A percentile compares a stretch with the other conserved stretches of the same genome.
Evolutionary conservation across 805 yeast species (phyloP).

Genomic region (Barnettozyma wickerhamii): DNA sequence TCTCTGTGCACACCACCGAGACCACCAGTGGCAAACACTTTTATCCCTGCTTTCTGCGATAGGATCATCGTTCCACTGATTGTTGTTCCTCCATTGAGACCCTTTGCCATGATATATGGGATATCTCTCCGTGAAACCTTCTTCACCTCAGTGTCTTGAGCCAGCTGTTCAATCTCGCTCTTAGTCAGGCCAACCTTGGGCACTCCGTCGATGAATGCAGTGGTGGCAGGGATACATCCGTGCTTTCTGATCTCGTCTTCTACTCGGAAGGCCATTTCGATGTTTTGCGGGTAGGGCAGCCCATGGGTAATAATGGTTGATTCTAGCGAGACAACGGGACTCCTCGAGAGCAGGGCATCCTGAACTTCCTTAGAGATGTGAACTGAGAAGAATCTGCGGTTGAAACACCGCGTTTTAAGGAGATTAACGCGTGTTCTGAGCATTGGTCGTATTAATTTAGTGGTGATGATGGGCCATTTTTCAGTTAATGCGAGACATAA

Average conservation of each 20-base stretch:
- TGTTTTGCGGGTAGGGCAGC: slow-evolving; percentile 72
- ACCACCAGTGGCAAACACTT: slow-evolving; percentile 91
- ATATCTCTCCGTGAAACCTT: slow-evolving; percentile 83
- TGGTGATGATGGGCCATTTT: background rate
- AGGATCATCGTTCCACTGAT: slow-evolving; percentile 86
- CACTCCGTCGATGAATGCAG: slow-evolving; percentile 68
- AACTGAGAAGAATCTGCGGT: slow-evolving; percentile 13
- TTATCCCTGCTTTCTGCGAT: slow-evolving; percentile 69
- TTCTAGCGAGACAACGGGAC: slow-evolving; percentile 79
- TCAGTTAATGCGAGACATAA: background rate
- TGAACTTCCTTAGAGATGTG: slow-evolving; percentile 44
- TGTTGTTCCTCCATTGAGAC: slow-evolving; percentile 81
- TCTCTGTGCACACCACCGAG: slow-evolving; percentile 88
- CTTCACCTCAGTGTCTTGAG: slow-evolving; percentile 29
- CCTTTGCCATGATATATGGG: slow-evolving; percentile 60
- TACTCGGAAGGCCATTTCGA: slow-evolving; percentile 66
- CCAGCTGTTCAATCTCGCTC: slow-evolving; percentile 47
- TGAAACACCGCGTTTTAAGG: background rate
- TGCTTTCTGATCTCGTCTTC: slow-evolving; percentile 53
- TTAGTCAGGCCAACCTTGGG: slow-evolving; percentile 64
- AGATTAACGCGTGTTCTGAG: background rate
- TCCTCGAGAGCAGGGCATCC: slow-evolving; percentile 52
- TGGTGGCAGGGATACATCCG: slow-evolving; percentile 82
- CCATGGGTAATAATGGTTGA: slow-evolving; percentile 91
- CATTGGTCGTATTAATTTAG: background rate